Evolutionary conservation across 495 filamentous ascomycete species (phyloP).

Genomic region (Aspergillus baeticus): DNA sequence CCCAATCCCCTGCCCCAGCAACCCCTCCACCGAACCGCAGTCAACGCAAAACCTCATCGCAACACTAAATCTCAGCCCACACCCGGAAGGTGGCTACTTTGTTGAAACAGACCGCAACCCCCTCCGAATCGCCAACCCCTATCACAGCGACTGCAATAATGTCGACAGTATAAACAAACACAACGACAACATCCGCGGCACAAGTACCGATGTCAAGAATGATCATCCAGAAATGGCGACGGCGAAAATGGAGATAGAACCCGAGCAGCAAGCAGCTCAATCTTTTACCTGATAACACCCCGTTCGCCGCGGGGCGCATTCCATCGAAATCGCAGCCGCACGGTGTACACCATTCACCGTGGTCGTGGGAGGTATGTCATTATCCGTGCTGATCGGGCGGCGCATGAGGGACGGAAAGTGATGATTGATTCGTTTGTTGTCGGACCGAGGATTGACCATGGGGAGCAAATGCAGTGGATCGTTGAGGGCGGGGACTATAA

Average conservation of each 20-base stretch:
- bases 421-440: background rate
- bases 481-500: slow-evolving; percentile 67
- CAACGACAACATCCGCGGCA: background rate
- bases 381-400: slow-evolving; percentile 51
- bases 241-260: background rate
- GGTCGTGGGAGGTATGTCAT: slow-evolving; percentile 62
- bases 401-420: slow-evolving; percentile 35
- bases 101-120: slow-evolving; percentile 58
- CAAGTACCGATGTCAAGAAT: background rate
- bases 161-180: slow-evolving; percentile 8
- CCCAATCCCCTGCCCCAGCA: background rate
- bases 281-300: slow-evolving; percentile 64
- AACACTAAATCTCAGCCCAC: slow-evolving; percentile 36
- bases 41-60: slow-evolving; percentile 39
- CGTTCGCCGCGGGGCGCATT: slow-evolving; percentile 53
- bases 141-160: background rate
- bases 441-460: background rate
- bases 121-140: slow-evolving; percentile 42
- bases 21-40: slow-evolving; percentile 29
- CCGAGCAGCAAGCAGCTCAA: slow-evolving; percentile 38
- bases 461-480: slow-evolving; percentile 65
- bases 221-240: background rate
- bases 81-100: slow-evolving; percentile 68
- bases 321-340: slow-evolving; percentile 58
- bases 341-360: slow-evolving; percentile 59